Conservation (phyloP, 2,329 filamentous ascomycete genomes). For the Microascus cirrosus region DNA sequence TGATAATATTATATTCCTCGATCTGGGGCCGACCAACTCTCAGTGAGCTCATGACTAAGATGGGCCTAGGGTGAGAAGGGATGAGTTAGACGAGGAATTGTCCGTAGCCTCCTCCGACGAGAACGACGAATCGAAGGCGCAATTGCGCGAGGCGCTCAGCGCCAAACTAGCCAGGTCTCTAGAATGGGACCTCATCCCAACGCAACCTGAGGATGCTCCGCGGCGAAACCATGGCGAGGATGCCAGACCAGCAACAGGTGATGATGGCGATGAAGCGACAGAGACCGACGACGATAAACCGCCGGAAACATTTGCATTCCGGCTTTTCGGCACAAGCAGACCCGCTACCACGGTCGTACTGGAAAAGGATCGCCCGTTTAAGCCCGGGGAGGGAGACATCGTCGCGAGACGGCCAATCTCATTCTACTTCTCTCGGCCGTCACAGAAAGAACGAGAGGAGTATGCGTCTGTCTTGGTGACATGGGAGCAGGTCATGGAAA, state of each 20-base stretch:
- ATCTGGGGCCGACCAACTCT: background rate
- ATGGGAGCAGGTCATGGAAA: slow-evolving; percentile 35
- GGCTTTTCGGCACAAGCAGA: slow-evolving; percentile 40
- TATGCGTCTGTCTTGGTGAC: slow-evolving; percentile 37
- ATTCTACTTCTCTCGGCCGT: slow-evolving; percentile 34
- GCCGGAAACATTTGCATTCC: slow-evolving; percentile 41
- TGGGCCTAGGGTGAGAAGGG: slow-evolving; percentile 36
- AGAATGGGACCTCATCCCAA: background rate
- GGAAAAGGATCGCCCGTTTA: slow-evolving; percentile 22
- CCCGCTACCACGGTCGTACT: slow-evolving; percentile 39
- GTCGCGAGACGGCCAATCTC: slow-evolving; percentile 26
- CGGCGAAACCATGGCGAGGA: background rate
- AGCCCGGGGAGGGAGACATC: slow-evolving; percentile 22
- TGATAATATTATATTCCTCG: background rate
- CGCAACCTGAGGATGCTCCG: background rate
- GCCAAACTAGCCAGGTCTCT: slow-evolving; percentile 8
- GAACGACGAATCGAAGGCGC: slow-evolving; percentile 3
- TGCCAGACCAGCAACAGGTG: background rate
- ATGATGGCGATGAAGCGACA: slow-evolving; percentile 5
- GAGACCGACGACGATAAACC: slow-evolving; percentile 13
- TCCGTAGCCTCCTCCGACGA: background rate
- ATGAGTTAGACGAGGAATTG: slow-evolving; percentile 31
- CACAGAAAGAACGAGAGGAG: slow-evolving; percentile 21
- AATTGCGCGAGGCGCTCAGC: slow-evolving; percentile 6
- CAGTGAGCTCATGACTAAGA: background rate